These are phyloP conservation scores for Podila epigama DNA, from an alignment of 192 early-diverging fungal species.

Conservation along the genomic window DNA sequence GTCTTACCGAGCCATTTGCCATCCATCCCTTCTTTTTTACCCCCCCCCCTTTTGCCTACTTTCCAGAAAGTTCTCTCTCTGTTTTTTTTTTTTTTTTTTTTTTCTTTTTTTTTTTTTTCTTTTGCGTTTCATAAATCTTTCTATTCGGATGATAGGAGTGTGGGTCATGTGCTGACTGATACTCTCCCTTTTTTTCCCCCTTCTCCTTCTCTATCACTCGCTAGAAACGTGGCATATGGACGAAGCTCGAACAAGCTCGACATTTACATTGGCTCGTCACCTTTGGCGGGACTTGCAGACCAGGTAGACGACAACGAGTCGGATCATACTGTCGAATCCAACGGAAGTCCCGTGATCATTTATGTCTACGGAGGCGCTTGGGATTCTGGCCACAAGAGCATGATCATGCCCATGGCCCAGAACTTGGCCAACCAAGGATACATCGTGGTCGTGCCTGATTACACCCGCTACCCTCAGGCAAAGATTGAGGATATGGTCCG, in stretches of 20 bases:
- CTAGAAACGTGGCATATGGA: slow-evolving; percentile 42
- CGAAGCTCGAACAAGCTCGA: slow-evolving; percentile 31
- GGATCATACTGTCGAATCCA: slow-evolving; percentile 46
- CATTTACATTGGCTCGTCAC: slow-evolving; percentile 28
- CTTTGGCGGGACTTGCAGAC: not conserved
- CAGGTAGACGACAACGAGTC: slow-evolving; percentile 29
- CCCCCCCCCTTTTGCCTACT: not conserved
- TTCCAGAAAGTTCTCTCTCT: not conserved
- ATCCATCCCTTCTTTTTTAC: not conserved
- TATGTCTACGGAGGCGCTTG: slow-evolving; percentile 47
- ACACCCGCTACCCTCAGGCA: slow-evolving; percentile 51
- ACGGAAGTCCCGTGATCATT: slow-evolving; percentile 42
- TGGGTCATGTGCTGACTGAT: not conserved
- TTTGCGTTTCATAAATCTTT: too few species aligned
- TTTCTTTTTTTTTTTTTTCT: not conserved
- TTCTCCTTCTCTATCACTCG: not conserved
- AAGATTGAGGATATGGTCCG: slow-evolving; percentile 55
- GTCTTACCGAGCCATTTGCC: not conserved
- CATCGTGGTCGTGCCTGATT: slow-evolving; percentile 53
- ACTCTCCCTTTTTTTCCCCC: not conserved
- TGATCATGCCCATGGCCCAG: slow-evolving; percentile 55
- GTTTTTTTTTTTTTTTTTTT: not conserved
- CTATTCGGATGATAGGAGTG: too few species aligned
- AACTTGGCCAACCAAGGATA: slow-evolving; percentile 57
- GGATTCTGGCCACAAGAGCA: slow-evolving; percentile 51